Base-by-base conservation (phyloP, 768 basidiomycete species). In the Tulasnella sp. region DNA sequence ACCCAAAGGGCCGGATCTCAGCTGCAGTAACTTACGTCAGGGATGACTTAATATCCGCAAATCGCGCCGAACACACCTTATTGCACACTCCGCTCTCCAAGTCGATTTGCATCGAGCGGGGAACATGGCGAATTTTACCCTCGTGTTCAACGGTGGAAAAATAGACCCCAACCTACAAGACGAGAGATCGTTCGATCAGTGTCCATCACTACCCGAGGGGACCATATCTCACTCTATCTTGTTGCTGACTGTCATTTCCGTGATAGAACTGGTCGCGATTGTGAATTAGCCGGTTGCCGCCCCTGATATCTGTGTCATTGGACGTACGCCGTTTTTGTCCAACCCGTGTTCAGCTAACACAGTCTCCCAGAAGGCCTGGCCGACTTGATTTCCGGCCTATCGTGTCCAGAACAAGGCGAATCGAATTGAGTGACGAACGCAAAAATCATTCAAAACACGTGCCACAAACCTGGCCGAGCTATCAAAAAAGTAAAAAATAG, bases 341-440 rank as follows among this genome's bases (percentile, higher is more conserved):
- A 92, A 74, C 0, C 89, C 90, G 68, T 92, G 90, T 70, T 92
- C 88, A 14, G 80, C 78, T 21, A 96, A 75, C 57, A 94, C 78
- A 77, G 84, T 82, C 59, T 83, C 75, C 92, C 92, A 96, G 69
- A 94, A 98, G 42, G 77, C 76, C 64, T 87, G 85, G 51, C 90
- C 89, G 41, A 69, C 78, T 69, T 83, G 82, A 64, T 83, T 84
- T 61, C 83, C 81, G 27, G 83, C 83, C 80, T 82, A 61, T 11
- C 60, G 55, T 48, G 23, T 37, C 45, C 6, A 61, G 51, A 40
- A 50, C n/a, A n/a, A n/a, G n/a, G n/a, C 59, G 58, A 60, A 56
- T 60, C 52, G 62, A 58, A 46, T 21, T 19, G 6, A 46, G n/a
- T 14, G 19, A 35, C n/a, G 40, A 43, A 41, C 45, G 32, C 45